phyloP scores from a whole-genome alignment of 257 asterid species.

The Solanum stenotomum region DNA sequence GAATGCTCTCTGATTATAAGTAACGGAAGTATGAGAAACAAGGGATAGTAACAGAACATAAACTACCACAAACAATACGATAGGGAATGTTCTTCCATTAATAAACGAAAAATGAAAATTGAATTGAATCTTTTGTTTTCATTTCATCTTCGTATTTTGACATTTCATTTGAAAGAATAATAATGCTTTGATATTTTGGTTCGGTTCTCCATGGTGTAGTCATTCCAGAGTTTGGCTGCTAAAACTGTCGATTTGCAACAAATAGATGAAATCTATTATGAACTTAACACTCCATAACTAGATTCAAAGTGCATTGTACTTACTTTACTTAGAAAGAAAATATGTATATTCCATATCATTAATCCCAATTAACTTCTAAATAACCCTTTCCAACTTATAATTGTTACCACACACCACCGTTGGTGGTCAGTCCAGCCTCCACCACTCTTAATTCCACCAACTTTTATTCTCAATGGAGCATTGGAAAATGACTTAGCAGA shows the following conservation, averaged over 20 bases:
- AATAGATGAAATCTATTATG: neutral
- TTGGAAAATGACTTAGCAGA: neutral
- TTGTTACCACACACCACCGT: neutral
- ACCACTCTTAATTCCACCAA: neutral
- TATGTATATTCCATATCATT: neutral
- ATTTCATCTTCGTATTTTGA: neutral
- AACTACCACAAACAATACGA: neutral
- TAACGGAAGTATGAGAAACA: no score
- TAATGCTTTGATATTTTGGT: neutral
- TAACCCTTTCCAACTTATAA: neutral
- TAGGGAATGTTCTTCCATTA: neutral
- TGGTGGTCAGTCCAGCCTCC: neutral
- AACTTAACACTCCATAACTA: neutral
- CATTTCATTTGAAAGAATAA: neutral
- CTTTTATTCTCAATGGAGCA: neutral
- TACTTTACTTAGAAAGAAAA: neutral
- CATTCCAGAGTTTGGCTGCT: neutral
- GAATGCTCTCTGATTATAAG: no score
- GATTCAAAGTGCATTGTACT: neutral
- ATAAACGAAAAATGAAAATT: neutral
- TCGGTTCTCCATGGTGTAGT: neutral
- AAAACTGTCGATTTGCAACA: neutral
- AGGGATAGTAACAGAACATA: neutral
- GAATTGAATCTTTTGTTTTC: neutral
- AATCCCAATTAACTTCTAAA: neutral